A percentile compares a stretch with the other conserved stretches of the same genome.
Conservation (phyloP, 2,329 filamentous ascomycete genomes). For the Aspergillus sp. region DNA sequence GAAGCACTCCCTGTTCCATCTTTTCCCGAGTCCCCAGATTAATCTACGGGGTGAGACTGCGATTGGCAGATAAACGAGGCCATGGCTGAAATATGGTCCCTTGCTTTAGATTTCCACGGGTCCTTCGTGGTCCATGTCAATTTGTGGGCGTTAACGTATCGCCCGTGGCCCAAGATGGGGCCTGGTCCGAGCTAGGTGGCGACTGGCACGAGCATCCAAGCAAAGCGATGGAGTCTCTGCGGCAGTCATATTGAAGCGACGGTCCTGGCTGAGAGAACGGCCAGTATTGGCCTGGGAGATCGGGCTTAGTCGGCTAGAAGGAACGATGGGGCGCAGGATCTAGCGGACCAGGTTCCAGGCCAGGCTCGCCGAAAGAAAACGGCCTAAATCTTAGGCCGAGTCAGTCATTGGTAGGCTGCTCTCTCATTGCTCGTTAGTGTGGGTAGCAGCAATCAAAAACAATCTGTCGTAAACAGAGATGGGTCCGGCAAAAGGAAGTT, state of each 20-base stretch:
- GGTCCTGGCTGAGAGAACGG: not conserved
- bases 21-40: conserved; percentile 4
- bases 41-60: not conserved
- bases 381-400: not conserved
- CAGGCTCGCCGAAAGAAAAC: not conserved
- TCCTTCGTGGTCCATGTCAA: conserved; percentile 2
- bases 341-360: conserved; percentile 3
- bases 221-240: not conserved
- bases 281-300: conserved; percentile 5
- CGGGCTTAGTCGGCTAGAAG: conserved; percentile 10
- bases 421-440: not conserved
- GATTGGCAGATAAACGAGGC: conserved; percentile 6
- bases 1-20: not conserved
- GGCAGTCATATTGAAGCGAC: conserved; percentile 1
- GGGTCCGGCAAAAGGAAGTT: not conserved
- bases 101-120: conserved; percentile 5
- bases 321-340: conserved; percentile 11
- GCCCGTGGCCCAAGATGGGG: not conserved
- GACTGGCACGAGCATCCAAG: not conserved
- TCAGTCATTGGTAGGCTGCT: not conserved
- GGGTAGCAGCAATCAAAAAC: not conserved
- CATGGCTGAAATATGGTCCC: not conserved
- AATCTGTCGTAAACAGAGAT: conserved; percentile 1
- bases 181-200: not conserved
- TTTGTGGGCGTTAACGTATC: not conserved